These are phyloP conservation scores for Blastocystis sp. DNA, from an alignment of 352 stramenopile genomes.

Conservation along the genomic window DNA sequence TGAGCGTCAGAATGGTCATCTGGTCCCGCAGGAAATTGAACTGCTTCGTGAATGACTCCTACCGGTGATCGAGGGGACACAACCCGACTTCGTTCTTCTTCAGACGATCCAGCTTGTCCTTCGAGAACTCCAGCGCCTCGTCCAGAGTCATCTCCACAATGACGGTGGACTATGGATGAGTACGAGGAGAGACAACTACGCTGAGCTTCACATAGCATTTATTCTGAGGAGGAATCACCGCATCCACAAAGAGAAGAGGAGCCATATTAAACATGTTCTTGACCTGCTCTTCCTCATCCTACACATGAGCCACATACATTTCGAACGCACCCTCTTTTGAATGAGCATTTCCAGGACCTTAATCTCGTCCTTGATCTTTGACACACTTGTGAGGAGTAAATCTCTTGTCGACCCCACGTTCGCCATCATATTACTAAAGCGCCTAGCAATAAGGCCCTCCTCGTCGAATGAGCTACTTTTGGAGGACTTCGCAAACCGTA, in stretches of 20 bases:
- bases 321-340: constrained; percentile 16
- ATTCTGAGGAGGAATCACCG: constrained; percentile 47
- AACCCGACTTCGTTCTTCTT: constrained; percentile 25
- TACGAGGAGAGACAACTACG: background rate
- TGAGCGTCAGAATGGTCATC: constrained; percentile 37
- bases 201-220: constrained; percentile 64
- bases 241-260: constrained; percentile 52
- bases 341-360: constrained; percentile 47
- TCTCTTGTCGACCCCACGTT: constrained; percentile 31
- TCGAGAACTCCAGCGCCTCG: constrained; percentile 42
- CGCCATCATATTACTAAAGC: constrained; percentile 24
- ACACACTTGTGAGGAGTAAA: constrained; percentile 34
- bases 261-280: constrained; percentile 56
- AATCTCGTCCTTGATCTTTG: constrained; percentile 61
- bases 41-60: constrained; percentile 45
- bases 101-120: constrained; percentile 25
- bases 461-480: constrained; percentile 14
- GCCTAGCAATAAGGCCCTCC: background rate
- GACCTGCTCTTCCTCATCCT: constrained; percentile 33
- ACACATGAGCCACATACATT: background rate
- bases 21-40: constrained; percentile 57
- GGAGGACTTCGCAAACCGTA: constrained; percentile 48
- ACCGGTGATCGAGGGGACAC: background rate
- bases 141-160: constrained; percentile 63
- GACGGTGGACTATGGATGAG: constrained; percentile 1